Base-by-base conservation (phyloP, 2,329 filamentous ascomycete species). In the Colletotrichum horii region DNA sequence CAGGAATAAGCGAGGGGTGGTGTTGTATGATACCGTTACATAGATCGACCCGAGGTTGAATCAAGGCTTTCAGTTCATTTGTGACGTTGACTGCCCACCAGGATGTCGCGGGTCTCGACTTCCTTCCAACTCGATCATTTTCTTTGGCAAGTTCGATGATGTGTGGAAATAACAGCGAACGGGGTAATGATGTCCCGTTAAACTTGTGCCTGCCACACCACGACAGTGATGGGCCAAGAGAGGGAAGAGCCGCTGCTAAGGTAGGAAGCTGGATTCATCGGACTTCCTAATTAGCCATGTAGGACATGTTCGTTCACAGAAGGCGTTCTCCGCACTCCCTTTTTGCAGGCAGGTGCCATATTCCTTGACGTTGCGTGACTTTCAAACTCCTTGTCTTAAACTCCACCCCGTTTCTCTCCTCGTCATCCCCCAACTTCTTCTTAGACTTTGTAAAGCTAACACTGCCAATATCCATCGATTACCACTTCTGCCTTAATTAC, bases 11-110 rank as follows among this genome's bases (percentile, higher is more conserved):
- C 15, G 56, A 38, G 60, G 62, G 36, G 22, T 22, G 32, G 38
- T 65, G 68, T 69, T 77, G 73, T 76, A 74, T 76, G 69, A 77
- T 77, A 77, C 74, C 73, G 76, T 71, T 70, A 74, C 60, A 73
- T 77, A 77, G 66, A 76, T 76, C 66, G 58, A 71, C 60, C 36
- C 43, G 52, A 76, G 58, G 74, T 69, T 69, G 74, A 75, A 75
- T 68, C 64, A 68, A 75, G 60, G 43, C 19, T 69, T 68, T 22
- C 56, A 75, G 64, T 75, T 75, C 73, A 65, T 73, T 73, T 73
- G 56, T 73, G 34, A 30, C 15, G 19, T 64, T 69, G 32, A 56
- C 28, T 19, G 19, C n/a, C 22, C 32, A 6, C 30, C 43, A 67
- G 38, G 26, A 22, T 52, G 2, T 19, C 28, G 22, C 7, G 24